phyloP scores from a whole-genome alignment of 2,329 filamentous ascomycete genomes.

The Aspergillus puulaauensis region DNA sequence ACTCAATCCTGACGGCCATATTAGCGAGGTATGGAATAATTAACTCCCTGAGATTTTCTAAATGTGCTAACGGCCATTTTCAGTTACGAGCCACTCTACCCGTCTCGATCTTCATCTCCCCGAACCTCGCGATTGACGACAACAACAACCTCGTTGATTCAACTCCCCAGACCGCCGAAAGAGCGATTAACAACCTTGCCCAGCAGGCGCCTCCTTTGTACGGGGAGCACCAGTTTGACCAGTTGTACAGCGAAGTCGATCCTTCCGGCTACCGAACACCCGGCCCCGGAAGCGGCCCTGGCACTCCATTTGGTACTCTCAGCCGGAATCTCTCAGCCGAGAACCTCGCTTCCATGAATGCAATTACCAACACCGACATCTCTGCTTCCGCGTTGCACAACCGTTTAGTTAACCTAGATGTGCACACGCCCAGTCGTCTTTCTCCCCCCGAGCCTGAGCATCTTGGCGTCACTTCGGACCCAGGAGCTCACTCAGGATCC shows the following conservation, averaged over 20 bases:
- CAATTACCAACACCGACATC: conserved; percentile 53
- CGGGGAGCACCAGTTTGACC: conserved; percentile 83
- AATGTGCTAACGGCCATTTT: conserved; percentile 12
- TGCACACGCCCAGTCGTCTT: conserved; percentile 24
- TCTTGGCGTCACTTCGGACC: conserved; percentile 29
- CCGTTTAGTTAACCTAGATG: conserved; percentile 59
- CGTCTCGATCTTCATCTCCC: conserved; percentile 91
- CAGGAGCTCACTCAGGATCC: conserved; percentile 30
- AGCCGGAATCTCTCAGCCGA: conserved; percentile 75
- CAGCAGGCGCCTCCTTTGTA: conserved; percentile 86
- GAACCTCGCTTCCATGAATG: conserved; percentile 66
- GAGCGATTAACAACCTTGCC: conserved; percentile 55
- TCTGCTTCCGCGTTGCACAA: conserved; percentile 68
- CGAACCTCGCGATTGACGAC: conserved; percentile 84
- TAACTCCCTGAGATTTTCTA: background rate
- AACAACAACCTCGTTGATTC: conserved; percentile 74
- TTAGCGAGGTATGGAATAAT: conserved; percentile 70
- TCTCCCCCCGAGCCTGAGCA: conserved; percentile 25
- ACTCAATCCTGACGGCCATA: conserved; percentile 90
- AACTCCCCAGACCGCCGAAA: conserved; percentile 50
- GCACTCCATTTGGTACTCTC: conserved; percentile 72
- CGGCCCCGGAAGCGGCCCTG: conserved; percentile 64
- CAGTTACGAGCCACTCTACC: conserved; percentile 85
- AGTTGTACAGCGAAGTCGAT: conserved; percentile 86
- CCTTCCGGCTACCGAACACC: conserved; percentile 78